These are phyloP conservation scores for Aureobasidium pullulans DNA, from an alignment of 2,329 filamentous ascomycete genomes.

Conservation along the genomic window DNA sequence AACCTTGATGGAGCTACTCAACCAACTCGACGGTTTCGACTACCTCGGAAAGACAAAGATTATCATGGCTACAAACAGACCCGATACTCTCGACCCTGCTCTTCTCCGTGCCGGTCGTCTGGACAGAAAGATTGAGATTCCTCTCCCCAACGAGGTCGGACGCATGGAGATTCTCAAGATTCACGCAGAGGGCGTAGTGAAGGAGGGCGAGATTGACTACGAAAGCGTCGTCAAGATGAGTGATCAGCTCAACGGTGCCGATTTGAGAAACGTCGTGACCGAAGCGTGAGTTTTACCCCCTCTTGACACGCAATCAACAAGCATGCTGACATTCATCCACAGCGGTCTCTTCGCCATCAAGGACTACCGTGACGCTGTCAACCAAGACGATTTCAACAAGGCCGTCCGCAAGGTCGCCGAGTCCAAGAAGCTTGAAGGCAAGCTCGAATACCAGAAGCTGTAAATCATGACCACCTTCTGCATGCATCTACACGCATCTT, in stretches of 20 bases:
- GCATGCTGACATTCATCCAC: slow-evolving; percentile 22
- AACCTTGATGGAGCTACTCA: slow-evolving; percentile 96
- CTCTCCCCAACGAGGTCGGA: slow-evolving; percentile 92
- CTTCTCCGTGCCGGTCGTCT: slow-evolving; percentile 85
- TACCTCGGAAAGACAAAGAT: slow-evolving; percentile 99
- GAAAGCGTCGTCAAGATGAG: slow-evolving; percentile 99
- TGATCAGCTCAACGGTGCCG: slow-evolving; percentile 92
- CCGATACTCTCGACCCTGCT: slow-evolving; percentile 90
- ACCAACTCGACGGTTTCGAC: slow-evolving; percentile 97
- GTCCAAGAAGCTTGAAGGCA: slow-evolving; percentile 96
- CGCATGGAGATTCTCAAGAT: slow-evolving; percentile 97
- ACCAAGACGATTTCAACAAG: slow-evolving; percentile 99
- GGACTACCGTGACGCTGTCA: slow-evolving; percentile 91
- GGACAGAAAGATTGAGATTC: slow-evolving; percentile 97
- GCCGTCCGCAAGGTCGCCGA: slow-evolving; percentile 96
- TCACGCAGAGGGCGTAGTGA: slow-evolving; percentile 75
- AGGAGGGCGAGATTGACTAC: slow-evolving; percentile 94
- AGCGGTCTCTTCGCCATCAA: slow-evolving; percentile 97
- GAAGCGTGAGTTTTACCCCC: slow-evolving; percentile 68
- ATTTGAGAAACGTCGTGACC: slow-evolving; percentile 94
- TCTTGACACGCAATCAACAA: not conserved
- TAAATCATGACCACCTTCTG: slow-evolving; percentile 37
- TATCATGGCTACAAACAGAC: slow-evolving; percentile 98
- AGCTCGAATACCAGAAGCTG: slow-evolving; percentile 94
- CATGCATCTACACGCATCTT: slow-evolving; percentile 2